Conservation (phyloP, 306 rosid genomes). For the Alnus glutinosa region DNA sequence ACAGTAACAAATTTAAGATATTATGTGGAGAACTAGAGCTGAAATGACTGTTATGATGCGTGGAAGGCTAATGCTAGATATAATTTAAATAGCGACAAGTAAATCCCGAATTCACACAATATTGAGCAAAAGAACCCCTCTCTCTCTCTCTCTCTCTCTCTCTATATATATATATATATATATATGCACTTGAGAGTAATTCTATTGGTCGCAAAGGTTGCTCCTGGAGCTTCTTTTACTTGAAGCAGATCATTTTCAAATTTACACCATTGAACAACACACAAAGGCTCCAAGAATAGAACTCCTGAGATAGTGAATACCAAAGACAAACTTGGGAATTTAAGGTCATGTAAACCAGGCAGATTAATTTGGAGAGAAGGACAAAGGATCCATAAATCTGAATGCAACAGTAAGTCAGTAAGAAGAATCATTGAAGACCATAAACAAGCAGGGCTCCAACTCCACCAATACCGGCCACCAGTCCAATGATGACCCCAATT, state of each 20-base stretch:
- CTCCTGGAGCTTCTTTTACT: background rate
- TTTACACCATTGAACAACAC: background rate
- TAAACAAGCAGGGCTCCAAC: slow-evolving; percentile 93
- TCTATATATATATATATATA: no score
- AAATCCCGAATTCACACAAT: no score
- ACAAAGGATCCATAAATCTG: background rate
- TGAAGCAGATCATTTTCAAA: background rate
- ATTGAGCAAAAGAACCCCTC: no score
- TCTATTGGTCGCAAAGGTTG: background rate
- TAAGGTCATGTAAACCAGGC: background rate
- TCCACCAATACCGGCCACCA: slow-evolving; percentile 75
- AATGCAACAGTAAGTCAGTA: slow-evolving; percentile 8
- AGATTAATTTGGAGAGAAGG: background rate
- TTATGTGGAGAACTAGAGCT: background rate
- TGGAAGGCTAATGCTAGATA: no score
- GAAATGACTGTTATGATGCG: background rate
- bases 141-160: no score
- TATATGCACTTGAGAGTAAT: background rate
- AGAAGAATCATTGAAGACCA: slow-evolving; percentile 79
- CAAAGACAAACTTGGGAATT: background rate
- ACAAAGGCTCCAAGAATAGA: background rate
- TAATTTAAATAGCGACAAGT: no score
- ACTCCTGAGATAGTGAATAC: background rate
- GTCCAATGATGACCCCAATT: slow-evolving; percentile 83
- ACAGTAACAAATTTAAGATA: background rate